Percentiles rank a stretch among this genome's conserved stretches.
These are phyloP conservation scores for Candolleomyces aberdarensis DNA, from an alignment of 768 basidiomycete species.

Conservation along the genomic window DNA sequence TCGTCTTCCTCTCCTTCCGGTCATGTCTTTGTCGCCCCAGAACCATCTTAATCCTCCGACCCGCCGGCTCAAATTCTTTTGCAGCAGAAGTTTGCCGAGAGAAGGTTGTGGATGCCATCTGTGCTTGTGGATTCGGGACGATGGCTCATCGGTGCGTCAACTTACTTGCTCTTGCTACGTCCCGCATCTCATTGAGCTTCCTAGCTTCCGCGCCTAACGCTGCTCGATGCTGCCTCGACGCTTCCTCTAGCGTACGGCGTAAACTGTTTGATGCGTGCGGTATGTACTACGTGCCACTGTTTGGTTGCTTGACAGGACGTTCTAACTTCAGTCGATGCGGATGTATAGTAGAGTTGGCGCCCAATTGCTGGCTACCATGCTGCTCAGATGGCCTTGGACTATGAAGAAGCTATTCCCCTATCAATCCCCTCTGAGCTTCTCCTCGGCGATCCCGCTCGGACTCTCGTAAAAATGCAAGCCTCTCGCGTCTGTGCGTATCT, in stretches of 20 bases:
- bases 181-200: constrained; percentile 2
- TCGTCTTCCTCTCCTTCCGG: too few species aligned
- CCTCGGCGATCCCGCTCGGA: constrained; percentile 79
- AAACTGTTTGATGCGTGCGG: constrained; percentile 88
- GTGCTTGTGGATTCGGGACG: constrained; percentile 83
- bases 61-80: too few species aligned
- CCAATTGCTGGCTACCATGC: constrained; percentile 90
- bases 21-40: too few species aligned
- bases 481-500: constrained; percentile 70
- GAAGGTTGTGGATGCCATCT: constrained; percentile 87
- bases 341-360: constrained; percentile 81
- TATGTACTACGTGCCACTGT: constrained; percentile 26
- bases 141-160: constrained; percentile 74
- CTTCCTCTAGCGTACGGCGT: constrained; percentile 73
- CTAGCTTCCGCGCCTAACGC: constrained; percentile 87
- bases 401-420: constrained; percentile 82
- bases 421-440: constrained; percentile 83
- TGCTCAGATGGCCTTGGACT: constrained; percentile 85
- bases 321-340: constrained; percentile 42
- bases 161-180: not conserved
- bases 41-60: too few species aligned
- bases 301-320: not conserved
- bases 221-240: constrained; percentile 82
- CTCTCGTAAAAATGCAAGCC: constrained; percentile 86
- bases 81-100: too few species aligned